Evolutionary conservation across 2,329 filamentous ascomycete species (phyloP), one percentile per base, ranked within the genome.

Genomic region (Alternaria alternata): DNA sequence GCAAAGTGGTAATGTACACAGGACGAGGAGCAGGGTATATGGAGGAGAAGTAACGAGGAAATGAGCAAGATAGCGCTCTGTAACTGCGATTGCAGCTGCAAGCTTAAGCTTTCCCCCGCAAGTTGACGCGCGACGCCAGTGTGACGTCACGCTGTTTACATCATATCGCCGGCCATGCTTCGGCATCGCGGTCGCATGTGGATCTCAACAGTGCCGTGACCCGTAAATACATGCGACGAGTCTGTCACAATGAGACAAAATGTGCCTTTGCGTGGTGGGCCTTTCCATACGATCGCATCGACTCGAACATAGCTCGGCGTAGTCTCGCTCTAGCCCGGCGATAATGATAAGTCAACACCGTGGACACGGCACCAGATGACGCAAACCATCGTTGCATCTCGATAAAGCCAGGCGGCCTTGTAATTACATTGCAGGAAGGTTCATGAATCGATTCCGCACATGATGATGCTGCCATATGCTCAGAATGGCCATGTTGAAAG

Each of bases 111-210:
- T 22, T 38, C 57, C 57, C 57, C 57, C 57, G 46, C 52, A 56
- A 34, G 42, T 47, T 59, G 57, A 44, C 57, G 57, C 57, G 57
- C 57, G 44, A 59, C 57, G 53, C 52, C 39, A 49, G 24, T 56
- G 32, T 59, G 57, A 59, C 57, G 57, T 59, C 57, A 59, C n/a
- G 32, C 30, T 46, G 22, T 56, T 48, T 51, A 34, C 57, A 59
- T 59, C 46, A 46, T 46, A 46, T 48, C 52, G 52, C 41, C 57
- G 57, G 51, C 52, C 57, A 56, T 55, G 57, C 28, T 46, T 59
- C 57, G 57, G 52, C 57, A 59, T 49, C 51, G 38, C n/a, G 8
- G 32, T 41, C 26, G 18, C 42, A 9, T 39, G 57, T 59, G 57
- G 57, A 38, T 16, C 57, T 11, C 46, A 51, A 51, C 39, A 36